Conservation (phyloP, 306 rosid species). For the Quillaja saponaria region DNA sequence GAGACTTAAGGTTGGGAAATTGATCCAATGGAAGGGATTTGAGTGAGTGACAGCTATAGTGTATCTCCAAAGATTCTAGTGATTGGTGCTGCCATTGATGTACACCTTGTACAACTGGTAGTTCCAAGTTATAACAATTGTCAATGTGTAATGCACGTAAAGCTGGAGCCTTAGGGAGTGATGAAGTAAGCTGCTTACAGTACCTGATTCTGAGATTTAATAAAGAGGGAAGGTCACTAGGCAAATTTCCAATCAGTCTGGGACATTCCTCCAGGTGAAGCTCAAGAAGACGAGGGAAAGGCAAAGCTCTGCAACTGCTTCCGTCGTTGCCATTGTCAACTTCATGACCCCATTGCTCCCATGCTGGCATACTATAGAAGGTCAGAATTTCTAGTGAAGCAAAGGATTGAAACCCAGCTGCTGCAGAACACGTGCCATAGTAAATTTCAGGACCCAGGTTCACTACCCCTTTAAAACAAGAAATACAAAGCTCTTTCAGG, state of each 20-base stretch:
- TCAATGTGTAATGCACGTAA: constrained; percentile 23
- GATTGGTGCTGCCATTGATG: constrained; percentile 18
- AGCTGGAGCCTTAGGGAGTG: constrained; percentile 30
- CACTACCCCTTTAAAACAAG: constrained; percentile 28
- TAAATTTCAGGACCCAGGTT: constrained; percentile 32
- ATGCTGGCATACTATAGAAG: constrained; percentile 30
- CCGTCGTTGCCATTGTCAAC: background rate
- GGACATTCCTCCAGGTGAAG: constrained; percentile 33
- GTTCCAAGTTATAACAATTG: constrained; percentile 26
- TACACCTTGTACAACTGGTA: constrained; percentile 1
- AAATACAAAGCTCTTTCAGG: constrained; percentile 35
- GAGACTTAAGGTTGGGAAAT: constrained; percentile 40
- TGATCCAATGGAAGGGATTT: constrained; percentile 28
- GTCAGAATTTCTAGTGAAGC: constrained; percentile 33
- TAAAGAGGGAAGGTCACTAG: constrained; percentile 41
- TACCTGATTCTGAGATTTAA: constrained; percentile 25
- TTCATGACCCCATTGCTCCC: constrained; percentile 43
- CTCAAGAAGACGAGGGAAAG: constrained; percentile 29
- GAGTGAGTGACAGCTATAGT: constrained; percentile 37
- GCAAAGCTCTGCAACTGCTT: constrained; percentile 9
- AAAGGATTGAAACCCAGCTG: constrained; percentile 3
- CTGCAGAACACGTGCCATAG: background rate
- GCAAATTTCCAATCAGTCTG: constrained; percentile 32
- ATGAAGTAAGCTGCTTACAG: constrained; percentile 28
- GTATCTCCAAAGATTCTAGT: constrained; percentile 28